These are phyloP conservation scores for Limonomyces culmigenus DNA, from an alignment of 1,284 basidiomycete species.

Conservation along the genomic window DNA sequence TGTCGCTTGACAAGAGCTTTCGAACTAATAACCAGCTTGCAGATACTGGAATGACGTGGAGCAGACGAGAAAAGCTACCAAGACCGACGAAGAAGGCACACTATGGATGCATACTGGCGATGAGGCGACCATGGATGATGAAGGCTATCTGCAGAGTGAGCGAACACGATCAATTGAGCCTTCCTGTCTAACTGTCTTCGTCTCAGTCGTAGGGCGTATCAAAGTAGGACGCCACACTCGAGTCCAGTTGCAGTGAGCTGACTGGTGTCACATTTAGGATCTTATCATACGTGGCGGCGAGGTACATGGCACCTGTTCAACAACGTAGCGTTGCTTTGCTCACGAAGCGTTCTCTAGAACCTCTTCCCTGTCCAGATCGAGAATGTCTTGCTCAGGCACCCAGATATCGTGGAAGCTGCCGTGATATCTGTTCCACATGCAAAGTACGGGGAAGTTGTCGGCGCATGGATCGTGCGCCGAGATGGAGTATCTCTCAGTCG, in stretches of 20 bases:
- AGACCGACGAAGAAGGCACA: slow-evolving; percentile 32
- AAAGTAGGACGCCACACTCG: slow-evolving; percentile 25
- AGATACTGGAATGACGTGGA: slow-evolving; percentile 69
- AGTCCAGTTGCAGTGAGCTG: not conserved
- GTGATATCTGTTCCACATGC: slow-evolving; percentile 58
- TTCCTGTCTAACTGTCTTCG: slow-evolving; percentile 5
- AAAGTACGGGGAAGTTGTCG: slow-evolving; percentile 63
- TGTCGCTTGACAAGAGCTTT: not conserved
- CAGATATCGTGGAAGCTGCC: slow-evolving; percentile 54
- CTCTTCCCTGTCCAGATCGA: slow-evolving; percentile 79
- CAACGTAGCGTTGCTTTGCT: not conserved
- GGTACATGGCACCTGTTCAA: slow-evolving; percentile 17
- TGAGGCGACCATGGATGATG: slow-evolving; percentile 66
- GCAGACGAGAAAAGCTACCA: slow-evolving; percentile 51
- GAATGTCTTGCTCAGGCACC: slow-evolving; percentile 49
- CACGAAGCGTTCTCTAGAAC: slow-evolving; percentile 25
- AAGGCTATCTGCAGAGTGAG: slow-evolving; percentile 63
- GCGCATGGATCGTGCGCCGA: slow-evolving; percentile 53
- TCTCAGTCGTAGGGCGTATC: slow-evolving; percentile 56
- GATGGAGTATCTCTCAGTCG: slow-evolving; percentile 20
- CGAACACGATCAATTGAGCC: slow-evolving; percentile 2
- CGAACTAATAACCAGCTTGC: slow-evolving; percentile 1
- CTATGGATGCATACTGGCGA: slow-evolving; percentile 82
- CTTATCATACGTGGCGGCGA: slow-evolving; percentile 82
- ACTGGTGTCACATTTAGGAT: slow-evolving; percentile 27